Percentiles rank a stretch among this genome's conserved stretches.
Conservation (phyloP, 2,329 filamentous ascomycete species). For the Neopestalotiopsis sp. region DNA sequence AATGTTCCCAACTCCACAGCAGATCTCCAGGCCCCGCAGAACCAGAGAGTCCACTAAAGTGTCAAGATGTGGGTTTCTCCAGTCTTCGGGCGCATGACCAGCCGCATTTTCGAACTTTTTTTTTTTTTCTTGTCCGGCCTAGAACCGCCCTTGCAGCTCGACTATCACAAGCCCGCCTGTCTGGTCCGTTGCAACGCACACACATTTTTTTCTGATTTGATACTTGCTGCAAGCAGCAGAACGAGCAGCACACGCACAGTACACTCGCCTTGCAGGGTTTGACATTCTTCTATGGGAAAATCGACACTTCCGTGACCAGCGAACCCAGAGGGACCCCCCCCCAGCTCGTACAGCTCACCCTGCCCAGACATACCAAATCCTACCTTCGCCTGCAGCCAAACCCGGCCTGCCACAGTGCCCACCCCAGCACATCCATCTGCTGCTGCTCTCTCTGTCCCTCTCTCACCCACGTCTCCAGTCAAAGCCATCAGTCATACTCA, state of each 20-base stretch:
- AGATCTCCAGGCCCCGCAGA: conserved; percentile 11
- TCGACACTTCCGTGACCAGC: neutral
- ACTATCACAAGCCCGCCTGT: conserved; percentile 8
- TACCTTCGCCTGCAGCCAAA: neutral
- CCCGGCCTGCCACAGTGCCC: neutral
- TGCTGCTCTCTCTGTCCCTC: neutral
- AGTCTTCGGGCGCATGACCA: conserved; percentile 6
- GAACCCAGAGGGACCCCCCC: neutral
- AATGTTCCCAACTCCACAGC: neutral
- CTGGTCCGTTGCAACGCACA: conserved; percentile 6
- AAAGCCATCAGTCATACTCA: neutral
- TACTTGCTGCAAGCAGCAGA: neutral
- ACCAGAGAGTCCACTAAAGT: neutral
- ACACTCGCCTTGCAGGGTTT: neutral
- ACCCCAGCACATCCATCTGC: neutral
- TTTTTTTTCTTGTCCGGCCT: conserved; percentile 2
- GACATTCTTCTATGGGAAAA: neutral
- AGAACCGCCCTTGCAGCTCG: conserved; percentile 12
- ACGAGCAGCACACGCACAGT: neutral
- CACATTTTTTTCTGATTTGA: neutral
- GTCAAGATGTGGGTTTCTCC: conserved; percentile 9
- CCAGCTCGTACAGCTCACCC: neutral
- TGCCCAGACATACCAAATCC: neutral
- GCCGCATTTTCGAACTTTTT: conserved; percentile 5
- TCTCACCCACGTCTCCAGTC: neutral